These are phyloP conservation scores for Zygotorulaspora chibaensis DNA, from an alignment of 805 yeast genomes.

Conservation along the genomic window DNA sequence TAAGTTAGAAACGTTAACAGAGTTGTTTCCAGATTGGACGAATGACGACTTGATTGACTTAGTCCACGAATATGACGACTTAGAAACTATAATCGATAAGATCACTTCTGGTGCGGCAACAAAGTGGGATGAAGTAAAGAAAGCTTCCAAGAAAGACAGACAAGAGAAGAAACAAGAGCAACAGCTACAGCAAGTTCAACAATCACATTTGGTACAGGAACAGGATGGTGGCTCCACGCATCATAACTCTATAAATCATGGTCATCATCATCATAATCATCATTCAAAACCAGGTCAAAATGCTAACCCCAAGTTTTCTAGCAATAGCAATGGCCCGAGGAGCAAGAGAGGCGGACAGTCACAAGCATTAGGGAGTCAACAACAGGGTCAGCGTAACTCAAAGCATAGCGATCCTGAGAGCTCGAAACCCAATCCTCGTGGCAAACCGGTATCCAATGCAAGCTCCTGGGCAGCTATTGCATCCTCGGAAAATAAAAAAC, in stretches of 20 bases:
- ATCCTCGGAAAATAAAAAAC: conserved; percentile 21
- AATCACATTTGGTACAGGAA: conserved; percentile 18
- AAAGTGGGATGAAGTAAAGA: conserved; percentile 92
- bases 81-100: conserved; percentile 77
- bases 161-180: conserved; percentile 32
- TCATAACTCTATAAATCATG: conserved; percentile 5
- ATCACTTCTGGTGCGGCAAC: conserved; percentile 86
- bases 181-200: conserved; percentile 22
- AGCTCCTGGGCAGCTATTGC: conserved; percentile 40
- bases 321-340: conserved; percentile 9
- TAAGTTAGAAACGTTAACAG: conserved; percentile 57
- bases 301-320: conserved; percentile 8
- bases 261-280: conserved; percentile 10
- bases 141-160: conserved; percentile 53
- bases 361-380: conserved; percentile 10
- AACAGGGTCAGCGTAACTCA: conserved; percentile 18
- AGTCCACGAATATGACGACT: conserved; percentile 69
- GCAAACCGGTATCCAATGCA: conserved; percentile 25
- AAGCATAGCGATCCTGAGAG: conserved; percentile 24
- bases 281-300: conserved; percentile 14
- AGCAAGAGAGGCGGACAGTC: conserved; percentile 16
- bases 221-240: conserved; percentile 8
- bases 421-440: conserved; percentile 24
- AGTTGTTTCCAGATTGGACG: conserved; percentile 94
- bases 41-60: conserved; percentile 74